Base-by-base conservation (phyloP, 805 yeast genomes). In the Candida alai region DNA sequence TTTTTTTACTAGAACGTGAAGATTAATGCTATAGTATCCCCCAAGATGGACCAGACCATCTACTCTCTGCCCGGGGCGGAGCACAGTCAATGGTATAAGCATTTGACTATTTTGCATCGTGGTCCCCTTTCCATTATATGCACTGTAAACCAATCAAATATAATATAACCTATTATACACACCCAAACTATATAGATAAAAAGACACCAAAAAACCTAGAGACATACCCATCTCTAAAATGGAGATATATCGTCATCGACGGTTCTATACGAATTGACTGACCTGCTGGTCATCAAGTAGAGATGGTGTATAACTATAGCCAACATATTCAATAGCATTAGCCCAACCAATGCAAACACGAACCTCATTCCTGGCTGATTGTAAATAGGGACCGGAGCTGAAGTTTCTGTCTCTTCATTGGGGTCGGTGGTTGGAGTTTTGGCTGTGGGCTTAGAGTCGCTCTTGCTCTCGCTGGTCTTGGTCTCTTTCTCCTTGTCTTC, bases 291-390 rank as follows among this genome's bases (percentile, higher is more conserved):
- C 35, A 52, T 53, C 43, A 52, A 51, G 39, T 51, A 62, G 16
- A 65, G 35, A 37, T 66, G 73, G 36, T 65, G 71, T 23, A 64
- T 47, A 19, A 54, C 42, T 34, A 66, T 64, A 18, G 57, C 68
- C 16, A 62, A 20, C 44, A 59, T 50, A 40, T 66, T 65, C 17
- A 66, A 35, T 7, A 63, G 25, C 3, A 63, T 46, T 29, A 66
- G 48, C 3, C 54, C 70, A 11, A 52, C 56, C 13, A 65, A 47
- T 2, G 56, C 70, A 30, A 66, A 49, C 24, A 53, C 50, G 11
- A 65, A 51, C 16, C 63, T 45, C 12, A 65, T 48, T 4, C 54
- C 65, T 5, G 60, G 47, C 34, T 47, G 43, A 24, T 51, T 36
- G 25, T 49, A 42, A 23, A 52, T 33, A 7, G 43, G 37, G n/a